These are phyloP conservation scores for Quercus gilva DNA, from an alignment of 306 rosid genomes.

Conservation along the genomic window DNA sequence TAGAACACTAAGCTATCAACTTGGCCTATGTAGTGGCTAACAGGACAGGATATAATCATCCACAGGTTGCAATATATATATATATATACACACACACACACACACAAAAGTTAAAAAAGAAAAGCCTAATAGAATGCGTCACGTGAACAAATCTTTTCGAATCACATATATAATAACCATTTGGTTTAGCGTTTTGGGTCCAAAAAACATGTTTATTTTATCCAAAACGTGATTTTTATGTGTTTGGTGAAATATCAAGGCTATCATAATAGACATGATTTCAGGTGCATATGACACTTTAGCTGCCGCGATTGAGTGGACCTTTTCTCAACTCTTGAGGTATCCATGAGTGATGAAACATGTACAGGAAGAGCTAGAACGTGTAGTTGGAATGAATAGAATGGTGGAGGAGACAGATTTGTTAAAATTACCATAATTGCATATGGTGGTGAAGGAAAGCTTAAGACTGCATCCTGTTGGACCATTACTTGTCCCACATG, in stretches of 20 bases:
- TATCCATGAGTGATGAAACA: conserved; percentile 38
- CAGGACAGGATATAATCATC: too few species aligned
- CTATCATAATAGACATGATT: conserved; percentile 31
- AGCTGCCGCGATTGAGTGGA: conserved; percentile 21
- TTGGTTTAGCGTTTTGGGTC: too few species aligned
- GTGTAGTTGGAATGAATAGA: conserved; percentile 27
- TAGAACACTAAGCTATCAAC: too few species aligned
- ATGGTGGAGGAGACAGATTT: conserved; percentile 38
- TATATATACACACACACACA: too few species aligned
- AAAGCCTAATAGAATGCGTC: too few species aligned
- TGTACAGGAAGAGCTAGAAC: conserved; percentile 38
- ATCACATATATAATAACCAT: too few species aligned
- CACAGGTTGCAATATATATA: too few species aligned
- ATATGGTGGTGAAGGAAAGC: conserved; percentile 45
- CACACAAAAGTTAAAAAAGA: too few species aligned
- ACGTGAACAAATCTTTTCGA: too few species aligned
- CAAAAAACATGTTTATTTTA: too few species aligned
- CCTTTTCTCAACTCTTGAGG: conserved; percentile 37
- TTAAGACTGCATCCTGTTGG: conserved; percentile 34
- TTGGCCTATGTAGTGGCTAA: too few species aligned
- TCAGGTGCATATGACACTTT: conserved; percentile 11
- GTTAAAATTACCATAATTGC: conserved; percentile 22
- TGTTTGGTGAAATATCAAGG: conserved; percentile 25
- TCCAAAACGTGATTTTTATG: too few species aligned
- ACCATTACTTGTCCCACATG: conserved; percentile 37